Percentiles rank a stretch among this genome's conserved stretches.
Conservation (phyloP, 139 green algal species). For the Astrephomene gubernaculifera region DNA sequence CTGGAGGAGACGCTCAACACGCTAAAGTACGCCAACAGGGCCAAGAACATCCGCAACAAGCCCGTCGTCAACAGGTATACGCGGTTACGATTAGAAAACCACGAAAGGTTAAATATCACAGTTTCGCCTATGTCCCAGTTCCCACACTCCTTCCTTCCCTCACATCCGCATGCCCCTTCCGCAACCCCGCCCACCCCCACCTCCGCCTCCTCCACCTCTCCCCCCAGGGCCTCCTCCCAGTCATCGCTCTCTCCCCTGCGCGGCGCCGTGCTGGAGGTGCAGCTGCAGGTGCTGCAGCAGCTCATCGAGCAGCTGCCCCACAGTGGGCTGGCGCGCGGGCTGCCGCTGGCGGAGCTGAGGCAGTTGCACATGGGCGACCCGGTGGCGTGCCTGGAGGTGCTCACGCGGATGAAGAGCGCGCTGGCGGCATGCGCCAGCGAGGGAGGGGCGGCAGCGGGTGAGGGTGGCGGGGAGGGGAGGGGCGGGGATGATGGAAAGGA, state of each 20-base stretch:
- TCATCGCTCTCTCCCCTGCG: not conserved
- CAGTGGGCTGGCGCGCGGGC: not conserved
- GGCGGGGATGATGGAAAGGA: too few relatives aligned
- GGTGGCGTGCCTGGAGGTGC: constrained; percentile 23
- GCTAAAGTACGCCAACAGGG: constrained; percentile 64
- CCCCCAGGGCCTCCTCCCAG: not conserved
- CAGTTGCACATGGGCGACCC: constrained; percentile 3
- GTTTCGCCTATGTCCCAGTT: too few relatives aligned
- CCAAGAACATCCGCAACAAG: constrained; percentile 68
- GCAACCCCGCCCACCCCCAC: too few relatives aligned
- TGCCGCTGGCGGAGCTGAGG: constrained; percentile 41
- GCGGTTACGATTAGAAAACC: not conserved
- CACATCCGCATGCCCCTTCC: too few relatives aligned
- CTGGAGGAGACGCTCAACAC: constrained; percentile 72
- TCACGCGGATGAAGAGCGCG: not conserved
- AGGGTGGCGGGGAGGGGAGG: too few relatives aligned
- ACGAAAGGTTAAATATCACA: not conserved
- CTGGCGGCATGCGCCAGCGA: constrained; percentile 17
- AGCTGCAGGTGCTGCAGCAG: constrained; percentile 45
- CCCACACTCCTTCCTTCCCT: too few relatives aligned
- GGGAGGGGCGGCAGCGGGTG: too few relatives aligned
- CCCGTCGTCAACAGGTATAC: constrained; percentile 55
- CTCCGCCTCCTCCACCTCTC: not conserved
- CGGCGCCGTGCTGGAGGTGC: constrained; percentile 21
- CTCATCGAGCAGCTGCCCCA: constrained; percentile 17